A percentile compares a stretch with the other conserved stretches of the same genome.
phyloP scores from a whole-genome alignment of 208 protist genomes.

The Wallacemonas sp. region DNA sequence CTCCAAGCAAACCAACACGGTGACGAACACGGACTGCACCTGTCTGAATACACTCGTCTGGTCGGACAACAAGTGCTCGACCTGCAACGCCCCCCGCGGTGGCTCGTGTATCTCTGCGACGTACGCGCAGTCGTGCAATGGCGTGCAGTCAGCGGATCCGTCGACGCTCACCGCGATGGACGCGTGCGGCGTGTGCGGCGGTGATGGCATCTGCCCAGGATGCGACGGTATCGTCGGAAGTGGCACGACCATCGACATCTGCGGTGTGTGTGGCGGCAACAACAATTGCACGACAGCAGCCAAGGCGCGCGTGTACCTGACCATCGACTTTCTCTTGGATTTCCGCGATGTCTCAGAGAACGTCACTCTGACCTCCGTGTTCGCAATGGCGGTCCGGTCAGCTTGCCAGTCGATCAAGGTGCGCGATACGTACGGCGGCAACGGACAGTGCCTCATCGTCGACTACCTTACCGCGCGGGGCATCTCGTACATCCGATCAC shows the following conservation, averaged over 20 bases:
- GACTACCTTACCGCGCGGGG: constrained; percentile 18
- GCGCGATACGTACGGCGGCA: constrained; percentile 6
- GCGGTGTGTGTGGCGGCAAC: constrained; percentile 65
- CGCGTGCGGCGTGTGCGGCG: constrained; percentile 52
- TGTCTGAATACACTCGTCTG: constrained; percentile 32
- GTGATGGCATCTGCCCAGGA: constrained; percentile 41
- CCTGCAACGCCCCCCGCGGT: constrained; percentile 35
- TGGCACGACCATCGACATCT: constrained; percentile 33
- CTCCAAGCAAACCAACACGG: not conserved
- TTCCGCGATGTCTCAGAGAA: constrained; percentile 12
- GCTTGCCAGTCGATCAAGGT: constrained; percentile 4
- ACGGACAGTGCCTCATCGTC: constrained; percentile 23
- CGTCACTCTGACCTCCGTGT: not conserved
- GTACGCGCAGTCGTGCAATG: constrained; percentile 35
- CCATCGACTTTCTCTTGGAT: constrained; percentile 35
- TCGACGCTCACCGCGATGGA: constrained; percentile 22
- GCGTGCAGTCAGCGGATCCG: constrained; percentile 15
- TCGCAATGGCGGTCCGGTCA: constrained; percentile 12
- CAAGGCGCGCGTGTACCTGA: constrained; percentile 22
- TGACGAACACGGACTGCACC: constrained; percentile 9
- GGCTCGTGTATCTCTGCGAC: constrained; percentile 25
- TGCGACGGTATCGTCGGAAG: constrained; percentile 56
- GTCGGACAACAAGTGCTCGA: constrained; percentile 23
- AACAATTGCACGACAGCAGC: constrained; percentile 6
- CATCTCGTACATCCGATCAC: not conserved